Evolutionary conservation across 2,329 filamentous ascomycete genomes (phyloP), one percentile per base, ranked within the genome.

Genomic region (Rhinocladiella similis): DNA sequence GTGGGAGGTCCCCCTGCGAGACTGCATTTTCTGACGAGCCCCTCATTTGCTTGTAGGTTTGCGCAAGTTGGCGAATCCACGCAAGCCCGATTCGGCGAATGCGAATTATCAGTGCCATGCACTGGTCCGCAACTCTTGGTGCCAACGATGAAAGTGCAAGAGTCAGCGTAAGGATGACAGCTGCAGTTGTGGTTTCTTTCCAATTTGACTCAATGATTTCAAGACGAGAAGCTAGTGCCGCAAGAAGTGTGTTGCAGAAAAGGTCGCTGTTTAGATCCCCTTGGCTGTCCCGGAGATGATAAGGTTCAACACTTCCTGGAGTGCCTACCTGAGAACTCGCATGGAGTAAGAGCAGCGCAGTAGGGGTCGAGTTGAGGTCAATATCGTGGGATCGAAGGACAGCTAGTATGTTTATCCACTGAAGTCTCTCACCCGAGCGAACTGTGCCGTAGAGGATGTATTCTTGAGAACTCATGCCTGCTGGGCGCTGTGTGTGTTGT

Each of bases 391-490:
- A 69, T 0, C 69, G 67, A 2, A 87, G 66, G 62, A 85, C 78
- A 1, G 73, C 64, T 0, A 83, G 64, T 2, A 87, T 77, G 51
- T 85, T 86, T 7, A 72, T 63, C 79, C 83, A 87, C 49, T 83
- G 80, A 7, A 84, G 67, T 1, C 67, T 64, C 16, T 73, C 56
- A 0, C 83, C 83, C 1, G 78, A 65, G 0, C 79, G 74, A 2
- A 87, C 60, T 0, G 75, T 65, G 0, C 74, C 72, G n/a, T 86
- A 75, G 0, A 76, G 72, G 49, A 81, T 79, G 65, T 77, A 86
- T 51, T 88, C 83, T 0, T 79, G 76, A 0, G 83, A 56, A 0
- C 77, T 73, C 53, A 88, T 70, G 19, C 76, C 63, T 0, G 54
- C 10, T 0, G 84, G 82, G 47, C 82, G 85, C 0, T 66, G 49